Percentiles rank a stretch among this genome's conserved stretches.
These are phyloP conservation scores for Solanum appendiculatum DNA, from an alignment of 257 asterid genomes.

Conservation along the genomic window DNA sequence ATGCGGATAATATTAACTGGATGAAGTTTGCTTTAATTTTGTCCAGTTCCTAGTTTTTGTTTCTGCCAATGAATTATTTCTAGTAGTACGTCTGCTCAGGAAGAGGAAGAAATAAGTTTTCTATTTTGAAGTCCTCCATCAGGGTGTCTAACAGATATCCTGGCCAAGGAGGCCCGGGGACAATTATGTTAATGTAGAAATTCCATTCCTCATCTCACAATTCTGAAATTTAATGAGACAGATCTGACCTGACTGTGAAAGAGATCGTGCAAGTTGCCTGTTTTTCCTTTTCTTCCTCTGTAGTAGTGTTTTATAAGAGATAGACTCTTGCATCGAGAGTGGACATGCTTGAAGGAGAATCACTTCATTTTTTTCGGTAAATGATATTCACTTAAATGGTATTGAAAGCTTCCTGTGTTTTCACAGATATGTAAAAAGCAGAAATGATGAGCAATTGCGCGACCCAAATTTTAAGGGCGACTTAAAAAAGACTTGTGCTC, in stretches of 20 bases:
- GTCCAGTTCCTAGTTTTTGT: background rate
- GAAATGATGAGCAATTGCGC: conserved; percentile 62
- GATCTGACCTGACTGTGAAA: background rate
- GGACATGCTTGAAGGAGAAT: background rate
- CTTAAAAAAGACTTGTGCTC: conserved; percentile 38
- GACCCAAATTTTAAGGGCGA: conserved; percentile 15
- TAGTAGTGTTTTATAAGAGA: background rate
- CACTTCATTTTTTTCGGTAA: background rate
- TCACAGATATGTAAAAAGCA: conserved; percentile 75
- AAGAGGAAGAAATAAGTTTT: background rate
- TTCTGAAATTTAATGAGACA: background rate
- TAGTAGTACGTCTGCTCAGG: background rate
- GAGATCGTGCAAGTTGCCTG: background rate
- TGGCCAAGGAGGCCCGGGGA: background rate
- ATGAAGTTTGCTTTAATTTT: background rate
- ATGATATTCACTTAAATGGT: background rate
- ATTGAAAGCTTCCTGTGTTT: background rate
- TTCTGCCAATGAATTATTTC: background rate
- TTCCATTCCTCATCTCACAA: background rate
- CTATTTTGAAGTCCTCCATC: background rate
- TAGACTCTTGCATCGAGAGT: background rate
- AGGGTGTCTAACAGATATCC: background rate
- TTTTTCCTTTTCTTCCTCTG: background rate
- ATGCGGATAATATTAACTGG: background rate
- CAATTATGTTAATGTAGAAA: background rate